Evolutionary conservation across 495 filamentous ascomycete species (phyloP), one percentile per base, ranked within the genome.

Genomic region (Mycothermus thermophilus): DNA sequence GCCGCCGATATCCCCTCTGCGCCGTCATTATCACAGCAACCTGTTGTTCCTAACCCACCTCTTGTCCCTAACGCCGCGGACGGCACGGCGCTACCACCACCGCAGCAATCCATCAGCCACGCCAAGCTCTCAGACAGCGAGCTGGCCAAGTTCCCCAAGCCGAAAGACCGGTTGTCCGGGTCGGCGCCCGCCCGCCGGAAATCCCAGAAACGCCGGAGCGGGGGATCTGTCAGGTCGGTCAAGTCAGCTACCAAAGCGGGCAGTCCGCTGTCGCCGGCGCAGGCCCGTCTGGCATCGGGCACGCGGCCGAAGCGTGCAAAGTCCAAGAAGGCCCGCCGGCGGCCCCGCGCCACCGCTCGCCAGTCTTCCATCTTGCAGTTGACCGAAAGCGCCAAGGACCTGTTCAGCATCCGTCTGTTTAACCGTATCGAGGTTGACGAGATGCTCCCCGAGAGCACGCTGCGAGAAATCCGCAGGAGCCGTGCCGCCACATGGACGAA

Each of bases 381-480:
- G 12, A 52, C 56, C 5, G 60, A 65, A 17, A 69, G 63, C 40
- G 59, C 69, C 37, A 60, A 57, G 12, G 65, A 66, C 32, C 37
- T 67, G 2, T 59, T 70, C 35, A 57, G 51, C 29, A 59, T 60
- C 14, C 47, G 46, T 16, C 46, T 58, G 13, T 69, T 72, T 35
- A 48, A 59, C 30, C 52, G 52, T 13, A 51, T 63, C 18, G 64
- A 70, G 37, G 67, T 50, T 5, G 64, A 72, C 33, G 67, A 72
- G 49, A 67, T 69, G 63, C 57, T 71, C 7, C 50, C 54, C 19
- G 49, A 55, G 40, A 55, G 51, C 38, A 64, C 58, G 8, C 51
- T 63, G 27, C 46, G 50, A 14, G 58, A 65, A 32, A 57, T 66
- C 7, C 47, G 50, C n/a, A 44, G 51, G 43, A 56, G 52, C 39